These are phyloP conservation scores for Elaeagnus macrophylla DNA, from an alignment of 306 rosid species.

Conservation along the genomic window DNA sequence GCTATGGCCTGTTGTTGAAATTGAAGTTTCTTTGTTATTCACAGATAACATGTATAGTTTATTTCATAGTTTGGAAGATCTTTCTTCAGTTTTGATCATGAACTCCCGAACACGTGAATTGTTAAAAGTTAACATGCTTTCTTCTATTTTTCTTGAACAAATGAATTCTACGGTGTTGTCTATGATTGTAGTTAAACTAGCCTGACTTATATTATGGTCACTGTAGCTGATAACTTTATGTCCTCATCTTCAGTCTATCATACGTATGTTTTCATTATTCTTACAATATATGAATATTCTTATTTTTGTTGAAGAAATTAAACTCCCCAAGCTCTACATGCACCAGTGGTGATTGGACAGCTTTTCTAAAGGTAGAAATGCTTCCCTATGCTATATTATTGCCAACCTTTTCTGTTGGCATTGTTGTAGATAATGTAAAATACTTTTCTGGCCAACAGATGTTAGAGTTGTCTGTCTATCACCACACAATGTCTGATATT, in stretches of 20 bases:
- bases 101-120: constrained; percentile 4
- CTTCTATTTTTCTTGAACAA: background rate
- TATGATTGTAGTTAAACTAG: no score
- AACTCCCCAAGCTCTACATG: constrained; percentile 84
- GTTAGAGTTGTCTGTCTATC: no score
- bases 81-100: constrained; percentile 3
- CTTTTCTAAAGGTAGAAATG: constrained; percentile 62
- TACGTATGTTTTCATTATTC: constrained; percentile 9
- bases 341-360: constrained; percentile 73
- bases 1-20: constrained; percentile 10
- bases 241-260: constrained; percentile 6
- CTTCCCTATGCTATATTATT: background rate
- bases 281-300: constrained; percentile 18
- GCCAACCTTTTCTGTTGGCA: background rate
- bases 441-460: background rate
- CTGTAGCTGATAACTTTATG: no score
- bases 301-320: constrained; percentile 55
- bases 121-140: background rate
- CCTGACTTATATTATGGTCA: no score
- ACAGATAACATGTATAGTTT: background rate
- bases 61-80: constrained; percentile 1
- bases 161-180: background rate
- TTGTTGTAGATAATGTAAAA: background rate
- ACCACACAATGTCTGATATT: background rate
- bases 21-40: background rate